These are phyloP conservation scores for Dactylellina drechsleri DNA, from an alignment of 2,329 filamentous ascomycete species.

Conservation along the genomic window DNA sequence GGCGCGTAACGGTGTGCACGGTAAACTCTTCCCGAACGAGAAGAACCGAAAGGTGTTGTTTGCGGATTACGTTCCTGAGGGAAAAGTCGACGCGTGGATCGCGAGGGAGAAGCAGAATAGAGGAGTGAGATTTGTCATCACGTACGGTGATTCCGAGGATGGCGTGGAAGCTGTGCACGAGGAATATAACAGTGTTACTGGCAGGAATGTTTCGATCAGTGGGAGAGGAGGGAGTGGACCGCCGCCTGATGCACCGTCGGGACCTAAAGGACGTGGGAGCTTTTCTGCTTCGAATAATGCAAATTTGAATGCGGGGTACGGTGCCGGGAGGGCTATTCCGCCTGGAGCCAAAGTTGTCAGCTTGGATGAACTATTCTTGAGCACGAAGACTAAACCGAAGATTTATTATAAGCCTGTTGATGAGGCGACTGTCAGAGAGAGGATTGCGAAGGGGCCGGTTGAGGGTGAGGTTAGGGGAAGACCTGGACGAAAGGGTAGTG, in stretches of 20 bases:
- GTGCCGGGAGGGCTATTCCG: slow-evolving; percentile 11
- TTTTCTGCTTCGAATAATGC: slow-evolving; percentile 15
- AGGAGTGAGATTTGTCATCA: slow-evolving; percentile 75
- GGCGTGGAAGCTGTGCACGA: slow-evolving; percentile 47
- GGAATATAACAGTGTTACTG: slow-evolving; percentile 22
- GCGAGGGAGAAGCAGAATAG: slow-evolving; percentile 70
- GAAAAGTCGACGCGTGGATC: slow-evolving; percentile 79
- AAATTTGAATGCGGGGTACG: background rate
- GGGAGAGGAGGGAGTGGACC: slow-evolving; percentile 4
- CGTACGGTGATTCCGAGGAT: slow-evolving; percentile 65
- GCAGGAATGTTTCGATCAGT: background rate
- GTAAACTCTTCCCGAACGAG: slow-evolving; percentile 85
- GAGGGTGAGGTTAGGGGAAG: slow-evolving; percentile 49
- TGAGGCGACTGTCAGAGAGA: slow-evolving; percentile 55
- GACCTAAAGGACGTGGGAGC: slow-evolving; percentile 35
- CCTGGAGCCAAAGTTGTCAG: slow-evolving; percentile 48
- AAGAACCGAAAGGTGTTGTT: slow-evolving; percentile 82
- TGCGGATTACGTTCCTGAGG: slow-evolving; percentile 87
- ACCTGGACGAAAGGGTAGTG: slow-evolving; percentile 23
- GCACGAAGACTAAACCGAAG: slow-evolving; percentile 58
- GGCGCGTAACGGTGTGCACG: slow-evolving; percentile 79
- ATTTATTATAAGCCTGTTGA: slow-evolving; percentile 58
- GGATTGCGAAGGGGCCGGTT: slow-evolving; percentile 55
- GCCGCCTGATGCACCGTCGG: slow-evolving; percentile 31
- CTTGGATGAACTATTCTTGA: slow-evolving; percentile 57